Base-by-base conservation (phyloP, 345 rosid genomes). In the Eucalyptus regnans region DNA sequence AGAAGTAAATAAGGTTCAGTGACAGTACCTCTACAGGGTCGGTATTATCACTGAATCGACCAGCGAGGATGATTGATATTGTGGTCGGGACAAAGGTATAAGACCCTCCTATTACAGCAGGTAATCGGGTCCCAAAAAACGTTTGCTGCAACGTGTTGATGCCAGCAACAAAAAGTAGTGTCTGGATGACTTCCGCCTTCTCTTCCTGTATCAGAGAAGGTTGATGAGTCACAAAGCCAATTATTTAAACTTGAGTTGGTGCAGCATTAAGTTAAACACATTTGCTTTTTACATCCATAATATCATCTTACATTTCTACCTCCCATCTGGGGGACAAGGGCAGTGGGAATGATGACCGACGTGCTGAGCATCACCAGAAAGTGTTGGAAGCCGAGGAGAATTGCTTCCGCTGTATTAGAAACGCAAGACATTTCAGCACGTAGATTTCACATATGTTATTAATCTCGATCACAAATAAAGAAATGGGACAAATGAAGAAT, bases 311-410 rank as follows among this genome's bases (percentile, higher is more conserved):
- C 99, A 92, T 97, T 96, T 92, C 99, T 96, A 90, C 99, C 99
- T 88, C 99, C 99, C 99, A 98, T 98, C 92, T 98, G 99, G 6
- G 99, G 99, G 89, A 98, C 99, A 86, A 98, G 99, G 83, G 99
- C 93, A 86, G 97, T 93, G 33, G 99, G 99, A 83, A 98, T 98
- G 90, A 98, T 94, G 58, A 98, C 99, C 0, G 98, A 90, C 0
- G 99, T 96, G 88, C 99, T 96, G 88, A 98, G 98, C 99, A 97
- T 97, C 90, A 98, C 99, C 86, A 98, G 94, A 91, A 97, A 98
- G 89, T 98, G 99, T 80, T 98, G 99, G 90, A 98, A 98, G 79
- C 99, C 99, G 29, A 96, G 98, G 52, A 98, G 96, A 89, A 97
- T 96, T 51, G 99, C 99, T 92, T 98, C 99, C 13, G 96, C 99